Base-by-base conservation (phyloP, 78 protist species). In the Dictyostelium purpureum region DNA sequence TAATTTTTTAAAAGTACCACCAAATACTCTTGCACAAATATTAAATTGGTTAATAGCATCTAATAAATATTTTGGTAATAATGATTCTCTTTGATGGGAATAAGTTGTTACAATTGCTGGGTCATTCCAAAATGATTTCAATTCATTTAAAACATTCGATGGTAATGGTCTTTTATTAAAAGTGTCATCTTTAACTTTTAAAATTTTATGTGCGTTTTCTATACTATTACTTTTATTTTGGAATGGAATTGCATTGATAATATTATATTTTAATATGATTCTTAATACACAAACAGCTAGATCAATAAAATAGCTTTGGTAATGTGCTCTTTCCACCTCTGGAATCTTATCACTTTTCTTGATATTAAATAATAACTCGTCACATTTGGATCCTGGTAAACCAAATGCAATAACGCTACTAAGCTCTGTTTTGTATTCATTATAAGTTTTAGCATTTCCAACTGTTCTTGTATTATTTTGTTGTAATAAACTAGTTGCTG, bases 41-140 rank as follows among this genome's bases (percentile, higher is more conserved):
- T 59, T 54, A 65, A 71, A 85, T 35, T 85, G 76, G 21, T 70
- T 79, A 31, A 85, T 85, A 9, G 73, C 14, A 26, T n/a, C 24
- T 71, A 52, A 28, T 43, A 56, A 42, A 73, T 38, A 47, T 24
- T 14, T 57, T 85, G 59, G 69, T 43, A 45, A 85, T 56, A 56
- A 9, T 56, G 35, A 51, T 33, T 51, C 61, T 51, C 49, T 45
- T 24, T 38, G 59, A 31, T 52, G 57, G 19, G 18, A 31, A 77
- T 61, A 85, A 31, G 28, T 11, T 16, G 14, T 6, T 73, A 71
- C 81, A 14, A 85, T 26, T 7, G 57, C 35, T 26, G 71, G 61
- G 61, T 85, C 82, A 35, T 28, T 74, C 92, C 92, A 85, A 45
- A 85, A 51, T 31, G 69, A 56, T 73, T 61, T 70, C 45, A 85